Evolutionary conservation across 129 eudicot species (phyloP), one percentile per base, ranked within the genome.

Genomic region (Helichrysum umbraculigerum): DNA sequence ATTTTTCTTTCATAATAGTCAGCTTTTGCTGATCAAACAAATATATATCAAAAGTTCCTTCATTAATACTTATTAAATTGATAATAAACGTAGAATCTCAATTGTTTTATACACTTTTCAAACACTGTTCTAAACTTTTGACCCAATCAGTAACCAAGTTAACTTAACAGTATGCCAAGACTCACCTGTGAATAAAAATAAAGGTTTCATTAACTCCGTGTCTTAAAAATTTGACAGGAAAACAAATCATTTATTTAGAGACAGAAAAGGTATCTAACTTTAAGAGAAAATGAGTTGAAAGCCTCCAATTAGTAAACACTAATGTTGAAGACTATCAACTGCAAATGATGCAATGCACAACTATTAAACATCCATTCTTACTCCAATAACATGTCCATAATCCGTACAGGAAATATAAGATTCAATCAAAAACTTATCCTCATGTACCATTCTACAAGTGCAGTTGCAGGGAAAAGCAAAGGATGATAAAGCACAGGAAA

Each of bases 1-100:
- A 71, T 29, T 51, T 50, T 50, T n/a, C 54, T 71, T 37, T 28
- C 63, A 51, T 30, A 51, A 52, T 47, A 61, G 37, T 71, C 75
- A 72, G 9, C 34, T 17, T 12, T 33, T 29, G 7, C 57, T 56
- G 17, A 33, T 72, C 44, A 54, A 52, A 32, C 76, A 71, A 56
- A 29, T 33, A 22, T 30, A 14, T 7, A 14, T 17, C 21, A 8
- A 52, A 71, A 44, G 15, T 14, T 19, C 2, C 15, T 44, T 47
- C 50, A 12, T 44, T 47, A 8, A 14, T 47, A 44, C 25, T 47
- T 70, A 25, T 14, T 14, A 70, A 14, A 4, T 70, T 20, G 50
- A 28, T 10, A 42, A 42, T 29, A 69, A 33, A 44, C 41, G 47
- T 47, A 7, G 61, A 35, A 22, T 39, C 73, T 68, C 28, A 22